A percentile compares a stretch with the other conserved stretches of the same genome.
Evolutionary conservation across 2,329 filamentous ascomycete genomes (phyloP).

Genomic region (Arachnomyces sp.): DNA sequence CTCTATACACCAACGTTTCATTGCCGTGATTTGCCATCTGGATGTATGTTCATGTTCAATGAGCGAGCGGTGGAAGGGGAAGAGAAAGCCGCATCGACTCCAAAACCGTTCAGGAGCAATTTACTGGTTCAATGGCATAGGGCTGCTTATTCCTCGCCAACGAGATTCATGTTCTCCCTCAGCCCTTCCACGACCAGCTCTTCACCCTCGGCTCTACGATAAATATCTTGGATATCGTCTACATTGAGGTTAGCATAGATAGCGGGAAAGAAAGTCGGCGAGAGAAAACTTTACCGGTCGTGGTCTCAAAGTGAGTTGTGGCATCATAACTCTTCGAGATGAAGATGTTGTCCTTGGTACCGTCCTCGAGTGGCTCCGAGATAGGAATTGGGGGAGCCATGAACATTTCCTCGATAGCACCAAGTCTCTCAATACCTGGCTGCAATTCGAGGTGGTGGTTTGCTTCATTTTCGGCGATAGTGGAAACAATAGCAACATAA

Average conservation of each 20-base stretch:
- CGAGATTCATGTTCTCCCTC: conserved; percentile 65
- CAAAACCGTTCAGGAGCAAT: no score
- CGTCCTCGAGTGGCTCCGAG: conserved; percentile 81
- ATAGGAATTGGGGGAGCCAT: conserved; percentile 88
- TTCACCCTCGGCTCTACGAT: conserved; percentile 71
- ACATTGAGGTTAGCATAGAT: conserved; percentile 24
- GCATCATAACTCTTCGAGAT: conserved; percentile 99
- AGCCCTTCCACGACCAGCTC: conserved; percentile 79
- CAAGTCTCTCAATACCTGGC: conserved; percentile 84
- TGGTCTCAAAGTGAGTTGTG: conserved; percentile 94
- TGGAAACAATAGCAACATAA: conserved; percentile 97
- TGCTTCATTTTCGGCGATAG: conserved; percentile 81
- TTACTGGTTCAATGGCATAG: not conserved
- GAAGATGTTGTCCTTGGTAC: conserved; percentile 82
- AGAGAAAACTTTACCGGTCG: conserved; percentile 46
- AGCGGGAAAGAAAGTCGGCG: not conserved
- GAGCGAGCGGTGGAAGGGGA: no score
- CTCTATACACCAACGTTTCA: no score
- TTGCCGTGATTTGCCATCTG: no score
- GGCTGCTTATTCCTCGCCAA: conserved; percentile 56
- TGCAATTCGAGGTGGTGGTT: conserved; percentile 96
- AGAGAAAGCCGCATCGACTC: no score
- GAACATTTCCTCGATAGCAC: conserved; percentile 93
- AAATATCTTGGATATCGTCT: conserved; percentile 94
- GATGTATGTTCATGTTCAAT: no score